Conservation (phyloP, 2,329 filamentous ascomycete genomes). For the Gnomoniopsis smithogilvyi region DNA sequence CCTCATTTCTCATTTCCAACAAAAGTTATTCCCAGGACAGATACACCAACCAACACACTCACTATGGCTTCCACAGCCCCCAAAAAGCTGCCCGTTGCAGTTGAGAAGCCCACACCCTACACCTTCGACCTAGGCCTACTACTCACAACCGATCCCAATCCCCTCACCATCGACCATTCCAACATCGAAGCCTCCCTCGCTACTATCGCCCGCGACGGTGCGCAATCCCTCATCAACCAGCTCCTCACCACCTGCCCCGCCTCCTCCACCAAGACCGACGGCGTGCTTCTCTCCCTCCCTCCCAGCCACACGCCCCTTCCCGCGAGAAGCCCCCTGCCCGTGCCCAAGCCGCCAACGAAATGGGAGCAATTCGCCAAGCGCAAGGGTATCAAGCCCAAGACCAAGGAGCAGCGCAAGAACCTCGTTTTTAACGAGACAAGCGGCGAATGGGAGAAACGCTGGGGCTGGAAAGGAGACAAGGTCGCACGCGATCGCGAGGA, state of each 20-base stretch:
- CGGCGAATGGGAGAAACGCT: constrained; percentile 88
- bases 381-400: constrained; percentile 93
- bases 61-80: constrained; percentile 22
- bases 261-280: constrained; percentile 55
- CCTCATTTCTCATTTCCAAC: no score
- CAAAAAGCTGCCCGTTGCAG: constrained; percentile 56
- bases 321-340: constrained; percentile 90
- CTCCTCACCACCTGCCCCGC: constrained; percentile 86
- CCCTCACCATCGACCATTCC: constrained; percentile 55
- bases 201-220: constrained; percentile 78
- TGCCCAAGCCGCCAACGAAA: constrained; percentile 77
- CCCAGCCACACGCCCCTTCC: constrained; percentile 68
- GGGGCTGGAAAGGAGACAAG: constrained; percentile 91
- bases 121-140: constrained; percentile 91
- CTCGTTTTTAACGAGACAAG: constrained; percentile 79
- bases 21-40: not conserved
- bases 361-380: constrained; percentile 96
- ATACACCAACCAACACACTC: not conserved
- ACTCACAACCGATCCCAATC: constrained; percentile 83
- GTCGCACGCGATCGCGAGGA: constrained; percentile 49
- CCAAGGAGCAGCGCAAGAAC: constrained; percentile 69
- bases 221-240: constrained; percentile 91
- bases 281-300: constrained; percentile 80
- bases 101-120: constrained; percentile 83
- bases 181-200: constrained; percentile 66